phyloP scores from a whole-genome alignment of 2,329 filamentous ascomycete genomes.

The Zymoseptoria ardabiliae region DNA sequence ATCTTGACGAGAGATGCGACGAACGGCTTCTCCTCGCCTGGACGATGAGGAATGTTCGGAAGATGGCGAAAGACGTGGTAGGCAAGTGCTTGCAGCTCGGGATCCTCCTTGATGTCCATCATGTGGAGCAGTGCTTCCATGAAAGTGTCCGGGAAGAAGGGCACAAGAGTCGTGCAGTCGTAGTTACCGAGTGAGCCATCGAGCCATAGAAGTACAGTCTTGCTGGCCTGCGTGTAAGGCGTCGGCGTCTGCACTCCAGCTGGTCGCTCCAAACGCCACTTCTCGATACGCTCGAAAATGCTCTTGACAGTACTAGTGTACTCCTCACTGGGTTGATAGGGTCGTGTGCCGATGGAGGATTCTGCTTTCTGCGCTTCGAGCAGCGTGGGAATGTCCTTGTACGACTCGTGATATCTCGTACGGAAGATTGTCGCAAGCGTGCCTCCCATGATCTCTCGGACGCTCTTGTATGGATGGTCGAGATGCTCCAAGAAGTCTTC shows the following conservation, averaged over 20 bases:
- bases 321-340: conserved; percentile 71
- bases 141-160: conserved; percentile 83
- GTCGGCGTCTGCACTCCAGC: conserved; percentile 90
- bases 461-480: conserved; percentile 95
- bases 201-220: conserved; percentile 92
- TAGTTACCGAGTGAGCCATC: conserved; percentile 85
- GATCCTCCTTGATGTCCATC: conserved; percentile 99
- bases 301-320: conserved; percentile 64
- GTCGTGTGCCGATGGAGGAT: conserved; percentile 75
- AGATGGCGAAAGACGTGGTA: conserved; percentile 97
- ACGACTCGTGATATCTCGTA: conserved; percentile 90
- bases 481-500: conserved; percentile 85
- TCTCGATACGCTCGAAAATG: conserved; percentile 72
- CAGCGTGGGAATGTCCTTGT: conserved; percentile 67
- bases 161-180: conserved; percentile 83
- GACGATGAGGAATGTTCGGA: conserved; percentile 86
- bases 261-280: conserved; percentile 75
- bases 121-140: conserved; percentile 94
- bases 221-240: conserved; percentile 89
- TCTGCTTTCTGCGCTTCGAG: conserved; percentile 69
- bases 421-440: conserved; percentile 84
- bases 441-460: conserved; percentile 87
- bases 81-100: conserved; percentile 84
- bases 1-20: conserved; percentile 82
- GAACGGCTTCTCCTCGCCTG: conserved; percentile 76